A percentile compares a stretch with the other conserved stretches of the same genome.
These are phyloP conservation scores for Boletales sp. DNA, from an alignment of 768 basidiomycete genomes.

Conservation along the genomic window DNA sequence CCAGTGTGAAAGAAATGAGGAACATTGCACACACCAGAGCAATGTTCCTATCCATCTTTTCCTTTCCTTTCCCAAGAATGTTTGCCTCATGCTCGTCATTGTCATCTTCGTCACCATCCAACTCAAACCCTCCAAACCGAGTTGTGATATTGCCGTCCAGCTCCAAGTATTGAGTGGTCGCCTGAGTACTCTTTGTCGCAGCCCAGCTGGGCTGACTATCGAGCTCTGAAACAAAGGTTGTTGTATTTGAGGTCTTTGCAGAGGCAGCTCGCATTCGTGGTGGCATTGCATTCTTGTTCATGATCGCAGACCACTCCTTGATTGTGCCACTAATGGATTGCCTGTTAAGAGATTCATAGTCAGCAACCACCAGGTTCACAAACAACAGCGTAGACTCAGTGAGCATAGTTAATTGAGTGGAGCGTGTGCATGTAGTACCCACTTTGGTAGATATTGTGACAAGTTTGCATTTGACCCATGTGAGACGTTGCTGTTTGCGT, in stretches of 20 bases:
- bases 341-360: not conserved
- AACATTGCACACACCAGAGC: not conserved
- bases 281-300: too few relatives aligned
- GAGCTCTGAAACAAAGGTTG: too few relatives aligned
- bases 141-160: not conserved
- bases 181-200: not conserved
- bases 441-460: constrained; percentile 5
- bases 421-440: too few relatives aligned
- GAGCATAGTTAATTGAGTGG: constrained; percentile 2
- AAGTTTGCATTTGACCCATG: too few relatives aligned
- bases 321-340: not conserved
- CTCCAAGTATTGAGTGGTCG: not conserved
- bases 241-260: too few relatives aligned
- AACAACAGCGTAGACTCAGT: not conserved
- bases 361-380: constrained; percentile 1
- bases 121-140: not conserved
- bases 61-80: not conserved
- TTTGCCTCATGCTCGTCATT: too few relatives aligned
- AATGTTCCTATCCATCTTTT: not conserved
- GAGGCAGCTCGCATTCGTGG: too few relatives aligned
- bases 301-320: not conserved
- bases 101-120: not conserved
- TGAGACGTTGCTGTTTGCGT: too few relatives aligned
- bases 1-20: too few relatives aligned
- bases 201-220: not conserved